Base-by-base conservation (phyloP, 2,329 filamentous ascomycete species). In the Aspergillus sojae region DNA sequence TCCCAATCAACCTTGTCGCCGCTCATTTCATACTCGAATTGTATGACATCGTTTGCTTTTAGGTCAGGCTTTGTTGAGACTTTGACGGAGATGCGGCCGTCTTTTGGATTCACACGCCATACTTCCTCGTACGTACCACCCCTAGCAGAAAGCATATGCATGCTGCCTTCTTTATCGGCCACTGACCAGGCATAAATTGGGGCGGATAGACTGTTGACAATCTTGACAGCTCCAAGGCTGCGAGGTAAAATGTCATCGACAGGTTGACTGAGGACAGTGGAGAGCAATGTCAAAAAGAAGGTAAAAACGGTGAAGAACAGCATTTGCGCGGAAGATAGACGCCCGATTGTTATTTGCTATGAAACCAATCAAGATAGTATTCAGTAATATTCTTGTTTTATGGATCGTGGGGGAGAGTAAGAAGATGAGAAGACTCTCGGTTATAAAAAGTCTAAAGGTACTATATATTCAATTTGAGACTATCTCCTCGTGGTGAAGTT, bases 11-110 rank as follows among this genome's bases (percentile, higher is more conserved):
- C 73, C 32, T 70, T 76, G 46, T 74, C 72, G 39, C 62, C 59
- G 11, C 65, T 53, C 45, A 72, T 62, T 62, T 77, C 79, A 71
- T 79, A 79, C 68, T 79, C 77, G 68, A 77, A 78, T 69, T 79
- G 77, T 6, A 79, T 75, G 32, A 52, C 61, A 30, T 62, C 32
- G 12, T 34, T 26, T 3, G 16, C 16, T n/a, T 21, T 5, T 4
- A 21, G 45, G 23, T n/a, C 32, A 1, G 55, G 48, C 4, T 28
- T 26, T 61, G 71, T 70, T 58, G 76, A 65, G 26, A 79, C 65
- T 70, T 79, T 79, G 67, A 79, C 76, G 23, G 76, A 77, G 61
- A 78, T 65, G 62, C 75, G 76, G 28, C 45, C 58, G 16, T 74
- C 75, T 63, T 74, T 68, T 59, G 68, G 55, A 65, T 74, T 76